These are phyloP conservation scores for Leccinum subrobustum DNA, from an alignment of 1,284 basidiomycete species.

Conservation along the genomic window DNA sequence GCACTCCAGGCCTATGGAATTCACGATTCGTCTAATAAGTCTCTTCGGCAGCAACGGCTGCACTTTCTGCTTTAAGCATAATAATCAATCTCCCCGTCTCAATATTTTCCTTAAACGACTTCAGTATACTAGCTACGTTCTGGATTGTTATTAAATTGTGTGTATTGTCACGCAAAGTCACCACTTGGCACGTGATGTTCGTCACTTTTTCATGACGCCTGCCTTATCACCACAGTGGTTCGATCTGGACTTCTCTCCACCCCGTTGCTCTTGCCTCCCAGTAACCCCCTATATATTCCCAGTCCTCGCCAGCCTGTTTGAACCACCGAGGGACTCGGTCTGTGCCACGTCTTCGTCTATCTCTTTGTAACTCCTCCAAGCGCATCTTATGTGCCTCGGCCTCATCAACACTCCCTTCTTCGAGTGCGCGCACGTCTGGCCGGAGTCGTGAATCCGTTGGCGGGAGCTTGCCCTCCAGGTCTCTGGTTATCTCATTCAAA, in stretches of 20 bases:
- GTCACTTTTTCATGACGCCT: too few relatives aligned
- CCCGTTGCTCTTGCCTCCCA: conserved; percentile 71
- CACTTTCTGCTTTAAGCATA: too few relatives aligned
- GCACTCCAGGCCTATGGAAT: too few relatives aligned
- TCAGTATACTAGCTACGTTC: too few relatives aligned
- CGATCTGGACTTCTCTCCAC: conserved; percentile 53
- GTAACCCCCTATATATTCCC: conserved; percentile 77
- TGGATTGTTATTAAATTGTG: too few relatives aligned
- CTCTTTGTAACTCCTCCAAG: conserved; percentile 75
- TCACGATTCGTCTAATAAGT: too few relatives aligned
- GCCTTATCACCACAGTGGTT: conserved; percentile 60
- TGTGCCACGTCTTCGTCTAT: conserved; percentile 55
- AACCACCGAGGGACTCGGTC: conserved; percentile 73
- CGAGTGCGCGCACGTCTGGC: conserved; percentile 85
- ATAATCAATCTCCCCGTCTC: too few relatives aligned
- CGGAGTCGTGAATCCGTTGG: conserved; percentile 85
- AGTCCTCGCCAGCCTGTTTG: conserved; percentile 65
- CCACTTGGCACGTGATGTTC: too few relatives aligned
- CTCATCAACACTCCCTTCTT: conserved; percentile 74
- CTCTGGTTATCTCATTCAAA: conserved; percentile 77
- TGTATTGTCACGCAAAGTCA: too few relatives aligned
- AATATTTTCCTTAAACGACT: too few relatives aligned
- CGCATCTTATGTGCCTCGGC: conserved; percentile 78
- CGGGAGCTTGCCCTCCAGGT: conserved; percentile 68
- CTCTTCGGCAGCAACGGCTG: too few relatives aligned